Evolutionary conservation across 192 early-diverging fungal genomes (phyloP), one percentile per base, ranked within the genome.

Genomic region (Chytriomyces sp.): DNA sequence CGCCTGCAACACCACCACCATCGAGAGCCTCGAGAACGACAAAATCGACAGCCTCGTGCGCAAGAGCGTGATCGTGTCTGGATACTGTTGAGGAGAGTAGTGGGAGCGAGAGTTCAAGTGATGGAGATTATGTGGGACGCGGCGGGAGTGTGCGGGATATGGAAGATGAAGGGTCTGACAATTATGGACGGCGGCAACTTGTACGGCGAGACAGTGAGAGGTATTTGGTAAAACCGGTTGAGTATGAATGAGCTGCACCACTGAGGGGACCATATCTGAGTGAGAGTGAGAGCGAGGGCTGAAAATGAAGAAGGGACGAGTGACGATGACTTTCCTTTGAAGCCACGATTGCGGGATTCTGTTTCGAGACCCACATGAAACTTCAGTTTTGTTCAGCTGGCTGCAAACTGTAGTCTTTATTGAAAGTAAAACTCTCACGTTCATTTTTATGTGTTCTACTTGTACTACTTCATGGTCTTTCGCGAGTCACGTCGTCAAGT

Each of bases 1-100:
- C 30, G 66, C 73, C 14, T 77, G 77, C 60, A 93, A 94, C 69
- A 88, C 88, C 6, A 93, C 92, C 0, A 96, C 94, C 5, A 96
- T 94, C 66, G 94, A 96, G 80, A 86, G 78, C 41, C 89, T 87
- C 78, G 93, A 93, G 75, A 91, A 89, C 68, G 85, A 85, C 41
- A 85, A 84, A 63, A 89, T 91, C 57, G 78, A 85, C 0, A 82
- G 84, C 5, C 82, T 94, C 68, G 84, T 89, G 56, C 76, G 82
- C 32, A 76, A 75, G 40, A 87, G 84, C 5, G 88, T 86, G 54
- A 83, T 94, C 73, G 75, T 70, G 94, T 78, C 70, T 96, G 36
- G 93, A 93, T 6, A 61, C 83, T 5, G 22, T 33, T 7, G 64
- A 88, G 64, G 77, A 76, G 41, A 98, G 96, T 72, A 78, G n/a